phyloP scores from a whole-genome alignment of 768 basidiomycete genomes.

The Cystobasidium onofrii region DNA sequence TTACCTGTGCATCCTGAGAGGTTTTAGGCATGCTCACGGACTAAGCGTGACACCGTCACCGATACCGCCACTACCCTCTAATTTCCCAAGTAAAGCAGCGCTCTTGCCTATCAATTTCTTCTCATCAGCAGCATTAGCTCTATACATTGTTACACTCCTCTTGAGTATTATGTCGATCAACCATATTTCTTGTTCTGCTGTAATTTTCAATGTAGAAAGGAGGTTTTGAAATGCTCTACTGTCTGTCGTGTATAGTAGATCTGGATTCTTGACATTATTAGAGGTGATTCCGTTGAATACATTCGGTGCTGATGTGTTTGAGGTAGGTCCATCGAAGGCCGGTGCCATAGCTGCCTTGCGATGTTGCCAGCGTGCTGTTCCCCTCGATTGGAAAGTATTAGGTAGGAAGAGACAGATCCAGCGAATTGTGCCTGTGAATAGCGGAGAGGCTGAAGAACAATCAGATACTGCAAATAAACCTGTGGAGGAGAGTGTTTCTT shows the following conservation, averaged over 20 bases:
- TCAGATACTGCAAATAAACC: no score
- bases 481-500: no score
- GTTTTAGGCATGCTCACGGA: not conserved
- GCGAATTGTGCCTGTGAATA: no score
- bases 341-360: not conserved
- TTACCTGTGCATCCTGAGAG: no score
- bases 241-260: not conserved
- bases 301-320: not conserved
- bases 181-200: not conserved
- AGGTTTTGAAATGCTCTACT: not conserved
- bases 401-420: no score
- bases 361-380: no score
- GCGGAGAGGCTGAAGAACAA: no score
- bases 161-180: not conserved
- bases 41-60: not conserved
- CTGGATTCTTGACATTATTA: not conserved
- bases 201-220: not conserved
- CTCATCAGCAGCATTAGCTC: not conserved
- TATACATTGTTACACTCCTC: not conserved
- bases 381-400: no score
- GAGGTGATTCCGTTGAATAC: not conserved
- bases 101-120: not conserved
- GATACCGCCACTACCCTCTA: not conserved
- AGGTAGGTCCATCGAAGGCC: not conserved
- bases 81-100: not conserved